Base-by-base conservation (phyloP, 257 asterid species). In the Jaltomata sinuosa region DNA sequence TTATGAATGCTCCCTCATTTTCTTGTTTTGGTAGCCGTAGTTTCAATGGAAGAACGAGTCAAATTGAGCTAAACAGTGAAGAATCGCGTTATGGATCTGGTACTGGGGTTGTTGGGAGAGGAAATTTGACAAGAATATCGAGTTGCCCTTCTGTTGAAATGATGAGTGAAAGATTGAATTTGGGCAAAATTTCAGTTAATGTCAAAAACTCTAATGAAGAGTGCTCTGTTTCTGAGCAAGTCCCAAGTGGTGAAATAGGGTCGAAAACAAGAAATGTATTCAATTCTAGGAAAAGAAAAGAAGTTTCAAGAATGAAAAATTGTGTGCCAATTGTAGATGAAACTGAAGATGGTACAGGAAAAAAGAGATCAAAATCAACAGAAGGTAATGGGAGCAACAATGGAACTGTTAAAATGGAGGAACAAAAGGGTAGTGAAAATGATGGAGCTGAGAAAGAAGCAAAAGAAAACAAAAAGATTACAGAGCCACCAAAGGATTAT, bases 21-120 rank as follows among this genome's bases (percentile, higher is more conserved):
- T 95, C 99, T 3, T 89, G 97, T 91, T 95, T 92, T 38, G 97
- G 97, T 1, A 94, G 94, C 84, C 87, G 92, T 54, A 95, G 97
- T 83, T 94, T 94, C 85, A 95, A 94, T 32, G 97, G 91, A 9
- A 82, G 97, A 14, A 87, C 89, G 4, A 78, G 87, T 53, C 85
- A 65, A 34, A 40, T 86, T 11, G 91, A 87, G 87, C 34, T 45
- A 6, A 87, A 53, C 83, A 86, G 83, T 38, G 88, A 42, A 21
- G 92, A 87, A 27, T 34, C 74, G 83, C 65, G 52, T 11, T 83
- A 64, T 36, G 86, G 92, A 94, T 92, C 91, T 84, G 64, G 78
- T 29, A 21, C 83, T 22, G 88, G 88, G 2, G n/a, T 42, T 71
- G 11, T 34, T 59, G 89, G 79, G 79, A 88, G 81, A 82, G 89